phyloP scores from a whole-genome alignment of 1,284 basidiomycete genomes.

The Lentinus polychrous region DNA sequence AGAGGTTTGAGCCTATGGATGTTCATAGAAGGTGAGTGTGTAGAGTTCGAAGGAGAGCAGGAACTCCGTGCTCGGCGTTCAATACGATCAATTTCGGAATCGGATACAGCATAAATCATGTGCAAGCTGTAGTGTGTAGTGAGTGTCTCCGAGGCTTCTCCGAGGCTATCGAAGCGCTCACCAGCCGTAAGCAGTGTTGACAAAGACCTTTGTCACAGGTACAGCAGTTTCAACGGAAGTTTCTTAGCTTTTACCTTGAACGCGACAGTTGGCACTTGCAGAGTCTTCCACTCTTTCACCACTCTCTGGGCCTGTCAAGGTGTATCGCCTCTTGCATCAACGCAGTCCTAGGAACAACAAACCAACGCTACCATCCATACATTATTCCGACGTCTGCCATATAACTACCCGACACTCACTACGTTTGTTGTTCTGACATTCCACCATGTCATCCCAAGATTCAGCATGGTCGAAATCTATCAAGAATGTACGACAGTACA shows the following conservation, averaged over 20 bases:
- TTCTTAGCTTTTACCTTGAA: no score
- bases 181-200: no score
- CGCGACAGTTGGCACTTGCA: no score
- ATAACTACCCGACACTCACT: no score
- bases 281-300: neutral
- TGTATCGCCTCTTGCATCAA: no score
- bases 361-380: no score
- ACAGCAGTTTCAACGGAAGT: no score
- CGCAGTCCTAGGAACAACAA: no score
- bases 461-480: slow-evolving; percentile 20
- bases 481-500: slow-evolving; percentile 23
- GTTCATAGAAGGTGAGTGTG: neutral
- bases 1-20: slow-evolving; percentile 7
- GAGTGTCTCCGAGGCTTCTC: slow-evolving; percentile 13
- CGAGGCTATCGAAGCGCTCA: slow-evolving; percentile 2
- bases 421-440: no score
- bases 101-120: neutral
- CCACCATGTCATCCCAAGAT: slow-evolving; percentile 6
- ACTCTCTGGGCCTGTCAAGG: neutral
- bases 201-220: no score
- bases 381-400: no score
- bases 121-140: neutral
- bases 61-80: neutral
- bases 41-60: neutral
- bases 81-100: no score